These are phyloP conservation scores for Cryomyces antarcticus DNA, from an alignment of 495 filamentous ascomycete genomes.

Conservation along the genomic window DNA sequence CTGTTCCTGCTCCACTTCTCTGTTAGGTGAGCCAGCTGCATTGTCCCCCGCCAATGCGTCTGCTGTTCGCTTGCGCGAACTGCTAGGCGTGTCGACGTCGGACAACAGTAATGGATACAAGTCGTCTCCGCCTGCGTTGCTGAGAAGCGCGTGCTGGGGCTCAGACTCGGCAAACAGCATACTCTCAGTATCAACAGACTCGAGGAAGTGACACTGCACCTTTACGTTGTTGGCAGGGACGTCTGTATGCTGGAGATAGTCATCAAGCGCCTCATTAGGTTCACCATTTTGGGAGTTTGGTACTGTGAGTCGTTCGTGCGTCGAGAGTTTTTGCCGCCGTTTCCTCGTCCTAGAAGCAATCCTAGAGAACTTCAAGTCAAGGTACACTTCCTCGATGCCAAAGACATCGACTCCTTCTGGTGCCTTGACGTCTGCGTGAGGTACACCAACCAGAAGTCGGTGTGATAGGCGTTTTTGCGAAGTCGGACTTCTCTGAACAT, in stretches of 20 bases:
- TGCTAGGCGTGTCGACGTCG: too few relatives aligned
- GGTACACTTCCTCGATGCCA: constrained; percentile 3
- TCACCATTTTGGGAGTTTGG: neutral
- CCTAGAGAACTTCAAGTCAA: constrained; percentile 2
- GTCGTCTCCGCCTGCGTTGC: too few relatives aligned
- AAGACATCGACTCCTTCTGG: constrained; percentile 4
- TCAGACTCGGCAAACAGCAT: too few relatives aligned
- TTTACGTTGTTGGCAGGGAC: neutral
- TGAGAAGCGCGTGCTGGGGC: too few relatives aligned
- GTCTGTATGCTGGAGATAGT: neutral
- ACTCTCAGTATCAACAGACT: too few relatives aligned
- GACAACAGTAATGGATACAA: too few relatives aligned
- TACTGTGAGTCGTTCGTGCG: neutral
- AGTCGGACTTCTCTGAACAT: neutral
- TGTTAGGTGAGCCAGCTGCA: neutral
- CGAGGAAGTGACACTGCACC: neutral
- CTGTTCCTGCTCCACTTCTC: neutral
- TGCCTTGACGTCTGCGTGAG: constrained; percentile 7
- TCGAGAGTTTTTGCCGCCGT: neutral
- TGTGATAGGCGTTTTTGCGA: neutral
- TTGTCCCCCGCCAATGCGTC: neutral
- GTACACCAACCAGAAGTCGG: constrained; percentile 4
- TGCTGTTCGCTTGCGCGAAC: neutral
- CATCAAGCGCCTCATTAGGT: neutral
- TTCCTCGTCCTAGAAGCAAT: neutral